Percentiles rank a stretch among this genome's conserved stretches.
These are phyloP conservation scores for Earliella scabrosa DNA, from an alignment of 1,284 basidiomycete species.

Conservation along the genomic window DNA sequence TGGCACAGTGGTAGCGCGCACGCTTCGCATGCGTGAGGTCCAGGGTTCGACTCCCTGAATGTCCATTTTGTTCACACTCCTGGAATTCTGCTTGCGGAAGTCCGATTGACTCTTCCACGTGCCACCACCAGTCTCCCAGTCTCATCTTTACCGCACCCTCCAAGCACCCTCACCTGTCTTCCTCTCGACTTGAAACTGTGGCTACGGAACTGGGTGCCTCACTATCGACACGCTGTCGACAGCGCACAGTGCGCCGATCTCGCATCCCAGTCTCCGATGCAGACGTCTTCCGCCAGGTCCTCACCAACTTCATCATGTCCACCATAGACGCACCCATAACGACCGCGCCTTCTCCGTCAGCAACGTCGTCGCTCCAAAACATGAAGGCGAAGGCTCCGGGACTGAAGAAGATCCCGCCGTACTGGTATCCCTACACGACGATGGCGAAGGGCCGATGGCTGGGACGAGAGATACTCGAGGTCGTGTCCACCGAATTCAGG, in stretches of 20 bases:
- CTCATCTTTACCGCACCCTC: background rate
- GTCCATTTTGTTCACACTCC: background rate
- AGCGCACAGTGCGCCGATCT: constrained; percentile 20
- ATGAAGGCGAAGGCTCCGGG: constrained; percentile 35
- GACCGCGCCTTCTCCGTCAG: background rate
- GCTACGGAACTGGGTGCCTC: constrained; percentile 16
- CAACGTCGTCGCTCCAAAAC: background rate
- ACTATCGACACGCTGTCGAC: constrained; percentile 19
- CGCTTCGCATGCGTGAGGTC: constrained; percentile 23
- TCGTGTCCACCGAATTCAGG: constrained; percentile 89
- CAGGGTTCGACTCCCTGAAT: constrained; percentile 23
- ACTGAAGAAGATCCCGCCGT: constrained; percentile 73
- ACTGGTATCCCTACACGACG: constrained; percentile 87
- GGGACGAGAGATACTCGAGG: constrained; percentile 82
- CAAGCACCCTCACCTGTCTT: background rate
- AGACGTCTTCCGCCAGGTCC: constrained; percentile 25
- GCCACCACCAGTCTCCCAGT: background rate
- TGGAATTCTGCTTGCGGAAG: background rate
- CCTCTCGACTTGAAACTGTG: background rate
- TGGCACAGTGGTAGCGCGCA: constrained; percentile 25
- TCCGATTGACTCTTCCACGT: too few relatives aligned
- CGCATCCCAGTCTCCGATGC: constrained; percentile 22
- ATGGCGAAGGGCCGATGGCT: constrained; percentile 94
- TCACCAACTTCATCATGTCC: constrained; percentile 25
- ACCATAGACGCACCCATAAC: constrained; percentile 7